phyloP scores from a whole-genome alignment of 2,329 filamentous ascomycete genomes.

The Phoma herbarum region DNA sequence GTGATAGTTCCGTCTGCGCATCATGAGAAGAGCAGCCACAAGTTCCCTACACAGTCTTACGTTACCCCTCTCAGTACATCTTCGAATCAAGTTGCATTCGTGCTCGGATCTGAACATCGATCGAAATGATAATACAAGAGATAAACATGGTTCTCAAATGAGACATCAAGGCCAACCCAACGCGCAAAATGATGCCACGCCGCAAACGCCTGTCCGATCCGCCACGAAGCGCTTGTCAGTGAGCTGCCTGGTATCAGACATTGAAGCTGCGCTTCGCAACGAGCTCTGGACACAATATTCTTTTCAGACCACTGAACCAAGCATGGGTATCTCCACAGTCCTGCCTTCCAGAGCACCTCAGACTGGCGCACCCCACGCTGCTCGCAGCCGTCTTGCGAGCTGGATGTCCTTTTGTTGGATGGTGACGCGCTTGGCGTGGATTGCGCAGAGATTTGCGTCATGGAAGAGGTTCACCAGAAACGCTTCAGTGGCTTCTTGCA shows the following conservation, averaged over 20 bases:
- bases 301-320: neutral
- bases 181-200: conserved; percentile 4
- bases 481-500: conserved; percentile 98
- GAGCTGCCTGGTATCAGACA: neutral
- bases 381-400: conserved; percentile 92
- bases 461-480: conserved; percentile 98
- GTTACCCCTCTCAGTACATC: no score
- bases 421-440: conserved; percentile 99
- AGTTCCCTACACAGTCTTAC: no score
- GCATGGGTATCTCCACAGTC: neutral
- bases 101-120: no score
- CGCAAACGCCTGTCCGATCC: conserved; percentile 11
- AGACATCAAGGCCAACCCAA: conserved; percentile 10
- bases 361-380: conserved; percentile 63
- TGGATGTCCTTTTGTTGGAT: conserved; percentile 99
- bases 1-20: no score
- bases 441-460: conserved; percentile 97
- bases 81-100: no score
- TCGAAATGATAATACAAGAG: conserved; percentile 6
- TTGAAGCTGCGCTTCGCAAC: neutral
- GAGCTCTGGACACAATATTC: neutral
- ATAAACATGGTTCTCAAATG: conserved; percentile 3
- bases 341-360: conserved; percentile 9
- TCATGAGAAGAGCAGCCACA: no score
- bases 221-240: neutral